Percentiles rank a stretch among this genome's conserved stretches.
phyloP scores from a whole-genome alignment of 2,329 filamentous ascomycete species.

The Penicillium sp. region DNA sequence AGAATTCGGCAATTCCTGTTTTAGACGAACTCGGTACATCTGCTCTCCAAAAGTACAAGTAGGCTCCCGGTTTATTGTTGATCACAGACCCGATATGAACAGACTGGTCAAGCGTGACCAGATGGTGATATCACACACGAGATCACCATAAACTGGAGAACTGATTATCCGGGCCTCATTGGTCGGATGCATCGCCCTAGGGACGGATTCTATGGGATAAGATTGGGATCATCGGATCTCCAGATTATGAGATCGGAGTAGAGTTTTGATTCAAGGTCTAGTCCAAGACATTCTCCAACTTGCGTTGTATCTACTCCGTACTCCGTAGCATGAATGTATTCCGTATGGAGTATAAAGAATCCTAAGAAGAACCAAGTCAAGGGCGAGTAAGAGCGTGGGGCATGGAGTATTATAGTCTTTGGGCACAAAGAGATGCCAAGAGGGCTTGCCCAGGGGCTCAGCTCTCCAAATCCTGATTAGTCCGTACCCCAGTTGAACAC shows the following conservation, averaged over 20 bases:
- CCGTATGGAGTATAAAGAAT: no score
- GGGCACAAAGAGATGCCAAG: neutral
- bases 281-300: neutral
- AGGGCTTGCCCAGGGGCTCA: neutral
- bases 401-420: neutral
- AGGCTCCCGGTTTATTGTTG: neutral
- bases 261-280: neutral
- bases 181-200: neutral
- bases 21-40: neutral
- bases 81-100: neutral
- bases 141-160: neutral
- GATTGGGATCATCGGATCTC: constrained; percentile 19
- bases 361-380: neutral
- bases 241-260: constrained; percentile 2
- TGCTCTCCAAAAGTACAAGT: neutral
- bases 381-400: neutral
- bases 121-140: neutral
- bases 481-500: neutral
- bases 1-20: neutral
- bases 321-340: neutral
- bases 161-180: neutral
- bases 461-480: neutral
- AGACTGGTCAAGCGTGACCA: neutral
- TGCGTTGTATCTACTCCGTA: neutral
- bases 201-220: constrained; percentile 1